Evolutionary conservation across 805 yeast species (phyloP).

Genomic region (Ogataea populi-albae): DNA sequence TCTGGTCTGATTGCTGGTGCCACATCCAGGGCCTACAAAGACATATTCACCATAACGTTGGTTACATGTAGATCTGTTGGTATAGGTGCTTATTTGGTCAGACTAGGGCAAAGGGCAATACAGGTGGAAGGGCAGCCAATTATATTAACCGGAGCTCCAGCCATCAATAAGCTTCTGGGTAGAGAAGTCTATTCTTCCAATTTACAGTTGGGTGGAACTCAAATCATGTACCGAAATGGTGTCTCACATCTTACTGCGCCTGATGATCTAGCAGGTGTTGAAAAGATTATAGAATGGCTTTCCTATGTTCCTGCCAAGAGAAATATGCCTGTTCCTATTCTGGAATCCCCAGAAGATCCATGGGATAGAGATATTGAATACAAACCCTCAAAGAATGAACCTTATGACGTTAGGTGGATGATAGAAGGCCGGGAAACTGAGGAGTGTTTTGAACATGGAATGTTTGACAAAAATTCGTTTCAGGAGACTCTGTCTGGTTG

Average conservation of each 20-base stretch:
- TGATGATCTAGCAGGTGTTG: conserved; percentile 95
- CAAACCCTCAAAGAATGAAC: conserved; percentile 65
- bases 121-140: conserved; percentile 99
- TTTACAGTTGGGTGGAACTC: conserved; percentile 98
- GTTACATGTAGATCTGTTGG: conserved; percentile 99
- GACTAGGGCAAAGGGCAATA: conserved; percentile 98
- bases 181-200: conserved; percentile 96
- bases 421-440: conserved; percentile 78
- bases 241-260: conserved; percentile 96
- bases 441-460: conserved; percentile 77
- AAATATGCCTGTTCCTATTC: conserved; percentile 84
- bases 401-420: conserved; percentile 93
- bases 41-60: conserved; percentile 94
- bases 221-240: conserved; percentile 97
- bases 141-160: conserved; percentile 98
- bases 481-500: conserved; percentile 96
- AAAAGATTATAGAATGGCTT: conserved; percentile 92
- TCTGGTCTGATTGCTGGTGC: conserved; percentile 99
- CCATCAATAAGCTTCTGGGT: conserved; percentile 93
- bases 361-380: conserved; percentile 95
- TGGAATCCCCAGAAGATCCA: conserved; percentile 65
- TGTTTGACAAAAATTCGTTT: conserved; percentile 91
- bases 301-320: conserved; percentile 91
- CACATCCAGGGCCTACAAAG: conserved; percentile 95
- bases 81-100: conserved; percentile 97